Evolutionary conservation across 352 stramenopile genomes (phyloP), one percentile per base, ranked within the genome.

Genomic region (Phytopythium montanum): DNA sequence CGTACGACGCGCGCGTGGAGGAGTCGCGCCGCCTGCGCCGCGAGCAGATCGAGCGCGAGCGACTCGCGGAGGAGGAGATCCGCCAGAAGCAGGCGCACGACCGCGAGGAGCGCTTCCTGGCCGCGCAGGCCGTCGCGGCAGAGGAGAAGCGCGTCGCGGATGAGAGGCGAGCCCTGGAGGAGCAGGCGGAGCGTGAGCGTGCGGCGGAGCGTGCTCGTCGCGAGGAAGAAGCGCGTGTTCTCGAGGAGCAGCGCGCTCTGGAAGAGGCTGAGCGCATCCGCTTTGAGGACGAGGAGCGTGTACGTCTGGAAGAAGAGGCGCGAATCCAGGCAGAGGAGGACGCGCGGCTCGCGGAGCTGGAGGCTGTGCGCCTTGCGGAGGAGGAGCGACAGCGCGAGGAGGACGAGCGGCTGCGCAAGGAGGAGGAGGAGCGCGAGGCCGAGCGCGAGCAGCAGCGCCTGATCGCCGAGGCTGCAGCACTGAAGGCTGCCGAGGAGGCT

Each of bases 1-100:
- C 81, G 0, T 95, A 92, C 65, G 85, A 95, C 48, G 76, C 73
- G 3, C 84, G 84, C 50, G 85, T 95, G 13, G 81, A 92, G 57
- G 85, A 92, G 69, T 90, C 81, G 6, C 76, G 83, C 34, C 83
- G 85, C n/a, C 62, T 86, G 63, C 83, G 85, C 19, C 79, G 79
- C 39, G 80, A 92, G 64, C 80, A 92, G 69, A 81, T 90, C 23
- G 82, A 85, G 54, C 68, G 69, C n/a, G 80, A 92, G 59, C 73
- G 62, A n/a, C 49, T 59, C 0, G 82, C 75, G 0, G 80, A 92
- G 61, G 70, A 82, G 54, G 79, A 69, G 52, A 44, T 90, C 7
- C 76, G 78, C 23, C 66, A 73, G 63, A 75, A 80, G 26, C 67
- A 84, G 42, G 79, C 78, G 13, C 73, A 70, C 7, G 67, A 81